These are phyloP conservation scores for Lentinus tigrinus DNA, from an alignment of 768 basidiomycete genomes.

Conservation along the genomic window DNA sequence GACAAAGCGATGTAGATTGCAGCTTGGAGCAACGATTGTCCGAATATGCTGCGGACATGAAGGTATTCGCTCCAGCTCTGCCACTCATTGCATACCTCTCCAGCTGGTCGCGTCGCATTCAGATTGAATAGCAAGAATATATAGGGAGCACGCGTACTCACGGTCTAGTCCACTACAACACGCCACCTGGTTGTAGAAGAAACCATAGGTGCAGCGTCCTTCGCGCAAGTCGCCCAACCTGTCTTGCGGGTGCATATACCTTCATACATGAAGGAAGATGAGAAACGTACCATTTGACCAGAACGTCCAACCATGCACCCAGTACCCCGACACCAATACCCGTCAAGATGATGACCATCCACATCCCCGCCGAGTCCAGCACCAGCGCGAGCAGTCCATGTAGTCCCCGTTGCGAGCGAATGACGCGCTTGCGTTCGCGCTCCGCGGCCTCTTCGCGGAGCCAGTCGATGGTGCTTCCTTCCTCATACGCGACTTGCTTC, in stretches of 20 bases:
- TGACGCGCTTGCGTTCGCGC: slow-evolving; percentile 50
- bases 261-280: background rate
- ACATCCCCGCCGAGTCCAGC: slow-evolving; percentile 57
- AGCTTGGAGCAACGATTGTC: slow-evolving; percentile 62
- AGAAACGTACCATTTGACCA: slow-evolving; percentile 64
- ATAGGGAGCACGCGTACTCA: slow-evolving; percentile 29
- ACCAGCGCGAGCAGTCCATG: slow-evolving; percentile 55
- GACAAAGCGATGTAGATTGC: slow-evolving; percentile 63
- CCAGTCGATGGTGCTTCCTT: slow-evolving; percentile 70
- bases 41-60: slow-evolving; percentile 51
- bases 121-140: background rate
- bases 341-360: slow-evolving; percentile 67
- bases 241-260: background rate
- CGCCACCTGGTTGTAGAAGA: slow-evolving; percentile 70
- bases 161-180: slow-evolving; percentile 68
- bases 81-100: slow-evolving; percentile 68
- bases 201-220: slow-evolving; percentile 64
- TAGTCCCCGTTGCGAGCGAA: slow-evolving; percentile 52
- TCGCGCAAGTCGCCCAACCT: slow-evolving; percentile 72
- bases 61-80: slow-evolving; percentile 65
- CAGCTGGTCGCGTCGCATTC: slow-evolving; percentile 40
- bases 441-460: slow-evolving; percentile 63
- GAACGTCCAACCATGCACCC: slow-evolving; percentile 71
- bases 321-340: slow-evolving; percentile 66
- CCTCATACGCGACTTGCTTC: slow-evolving; percentile 38